These are phyloP conservation scores for Pyrus communis DNA, from an alignment of 306 rosid species.

Conservation along the genomic window DNA sequence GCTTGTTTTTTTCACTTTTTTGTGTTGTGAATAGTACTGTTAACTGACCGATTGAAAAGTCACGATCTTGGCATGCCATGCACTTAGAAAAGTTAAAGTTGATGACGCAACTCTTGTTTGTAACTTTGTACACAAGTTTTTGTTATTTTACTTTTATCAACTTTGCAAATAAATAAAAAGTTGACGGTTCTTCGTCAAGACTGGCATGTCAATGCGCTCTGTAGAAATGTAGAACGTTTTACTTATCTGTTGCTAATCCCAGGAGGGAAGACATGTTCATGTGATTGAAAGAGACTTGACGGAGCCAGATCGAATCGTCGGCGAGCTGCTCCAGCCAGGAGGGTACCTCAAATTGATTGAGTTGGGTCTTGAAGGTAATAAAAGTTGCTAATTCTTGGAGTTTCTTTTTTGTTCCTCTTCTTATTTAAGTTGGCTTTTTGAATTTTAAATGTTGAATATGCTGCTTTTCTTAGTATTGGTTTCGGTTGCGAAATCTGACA, in stretches of 20 bases:
- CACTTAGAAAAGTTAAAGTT: neutral
- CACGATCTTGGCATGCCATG: neutral
- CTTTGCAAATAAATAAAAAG: no score
- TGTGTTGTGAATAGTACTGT: no score
- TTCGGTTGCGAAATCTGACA: constrained; percentile 4
- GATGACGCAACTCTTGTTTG: neutral
- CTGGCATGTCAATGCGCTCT: neutral
- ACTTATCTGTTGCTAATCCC: neutral
- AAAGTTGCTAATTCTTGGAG: neutral
- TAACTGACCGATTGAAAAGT: neutral
- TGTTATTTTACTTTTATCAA: no score
- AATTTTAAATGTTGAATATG: neutral
- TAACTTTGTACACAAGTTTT: no score
- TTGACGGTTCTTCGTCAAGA: no score
- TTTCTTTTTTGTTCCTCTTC: neutral
- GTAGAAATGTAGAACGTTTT: neutral
- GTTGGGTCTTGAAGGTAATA: constrained; percentile 51
- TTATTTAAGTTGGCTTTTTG: neutral
- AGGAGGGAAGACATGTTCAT: constrained; percentile 55
- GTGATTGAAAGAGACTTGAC: constrained; percentile 57
- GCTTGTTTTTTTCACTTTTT: neutral
- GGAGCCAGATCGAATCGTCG: constrained; percentile 55
- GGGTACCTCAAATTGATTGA: constrained; percentile 57
- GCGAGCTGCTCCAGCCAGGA: constrained; percentile 70
- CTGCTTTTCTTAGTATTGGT: neutral